Evolutionary conservation across 139 green algal genomes (phyloP).

Genomic region (Pseudopediastrum boryanum): DNA sequence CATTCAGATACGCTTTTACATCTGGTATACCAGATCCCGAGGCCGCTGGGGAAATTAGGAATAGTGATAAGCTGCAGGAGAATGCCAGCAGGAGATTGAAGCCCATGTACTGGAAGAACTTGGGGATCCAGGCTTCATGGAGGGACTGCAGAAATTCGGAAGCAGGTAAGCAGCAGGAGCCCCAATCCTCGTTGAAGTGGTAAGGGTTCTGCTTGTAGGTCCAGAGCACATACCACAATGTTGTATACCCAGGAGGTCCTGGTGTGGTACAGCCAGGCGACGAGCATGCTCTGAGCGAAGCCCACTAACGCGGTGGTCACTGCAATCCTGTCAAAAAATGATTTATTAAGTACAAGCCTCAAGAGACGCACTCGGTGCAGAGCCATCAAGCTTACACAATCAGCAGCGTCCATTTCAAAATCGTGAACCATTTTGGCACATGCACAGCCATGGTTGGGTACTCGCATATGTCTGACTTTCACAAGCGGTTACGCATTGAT

Average conservation of each 20-base stretch:
- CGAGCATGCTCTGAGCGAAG: slow-evolving; percentile 61
- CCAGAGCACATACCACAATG: slow-evolving; percentile 38
- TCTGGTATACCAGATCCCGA: slow-evolving; percentile 66
- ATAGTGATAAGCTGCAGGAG: slow-evolving; percentile 48
- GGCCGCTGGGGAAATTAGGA: slow-evolving; percentile 57
- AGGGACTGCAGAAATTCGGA: slow-evolving; percentile 42
- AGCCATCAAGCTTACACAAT: slow-evolving; percentile 12
- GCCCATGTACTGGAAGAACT: slow-evolving; percentile 52
- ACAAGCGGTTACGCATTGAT: too few species aligned
- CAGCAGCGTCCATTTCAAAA: slow-evolving; percentile 35
- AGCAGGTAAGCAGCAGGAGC: too few species aligned
- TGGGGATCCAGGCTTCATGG: slow-evolving; percentile 37
- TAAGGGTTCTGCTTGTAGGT: slow-evolving; percentile 15
- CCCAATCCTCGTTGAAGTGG: too few species aligned
- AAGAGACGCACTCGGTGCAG: neutral
- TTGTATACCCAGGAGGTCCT: slow-evolving; percentile 40
- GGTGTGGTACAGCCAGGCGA: slow-evolving; percentile 55
- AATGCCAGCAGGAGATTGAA: slow-evolving; percentile 60
- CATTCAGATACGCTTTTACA: slow-evolving; percentile 67
- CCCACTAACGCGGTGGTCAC: slow-evolving; percentile 55
- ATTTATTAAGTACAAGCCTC: neutral
- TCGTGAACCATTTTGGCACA: slow-evolving; percentile 19
- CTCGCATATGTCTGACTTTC: too few species aligned
- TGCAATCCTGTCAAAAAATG: slow-evolving; percentile 40
- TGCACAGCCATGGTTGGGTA: neutral